phyloP scores from a whole-genome alignment of 2,329 filamentous ascomycete species.

The Penicillium sp. region DNA sequence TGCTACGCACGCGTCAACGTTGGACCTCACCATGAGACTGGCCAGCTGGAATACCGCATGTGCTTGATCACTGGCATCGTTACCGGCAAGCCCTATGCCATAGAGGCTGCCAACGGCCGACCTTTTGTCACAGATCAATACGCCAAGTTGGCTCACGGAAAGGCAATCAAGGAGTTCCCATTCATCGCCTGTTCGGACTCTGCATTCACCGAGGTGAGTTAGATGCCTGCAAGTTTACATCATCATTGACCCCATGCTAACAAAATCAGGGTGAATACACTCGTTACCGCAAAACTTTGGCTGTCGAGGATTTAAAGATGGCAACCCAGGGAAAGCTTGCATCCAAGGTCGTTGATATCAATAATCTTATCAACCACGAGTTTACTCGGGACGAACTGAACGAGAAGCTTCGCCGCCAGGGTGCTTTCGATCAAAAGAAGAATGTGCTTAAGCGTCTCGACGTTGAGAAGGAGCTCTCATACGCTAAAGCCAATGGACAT shows the following conservation, averaged over 20 bases:
- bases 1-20: constrained; percentile 86
- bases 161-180: constrained; percentile 79
- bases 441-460: constrained; percentile 68
- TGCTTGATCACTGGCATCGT: constrained; percentile 86
- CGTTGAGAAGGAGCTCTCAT: constrained; percentile 64
- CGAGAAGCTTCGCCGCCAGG: constrained; percentile 72
- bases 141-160: constrained; percentile 76
- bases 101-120: constrained; percentile 73
- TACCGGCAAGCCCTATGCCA: constrained; percentile 78
- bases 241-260: background rate
- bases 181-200: constrained; percentile 90
- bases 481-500: constrained; percentile 66
- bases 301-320: constrained; percentile 69
- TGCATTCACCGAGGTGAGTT: constrained; percentile 73
- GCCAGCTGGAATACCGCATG: constrained; percentile 81
- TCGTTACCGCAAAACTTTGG: constrained; percentile 74
- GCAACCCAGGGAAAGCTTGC: constrained; percentile 71
- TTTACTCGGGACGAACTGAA: constrained; percentile 85
- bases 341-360: constrained; percentile 78
- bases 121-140: constrained; percentile 84
- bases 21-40: constrained; percentile 71
- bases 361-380: constrained; percentile 71
- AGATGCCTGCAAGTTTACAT: background rate
- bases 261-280: constrained; percentile 70
- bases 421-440: constrained; percentile 66